phyloP scores from a whole-genome alignment of 179 eudicot genomes.

The Silene vulgaris region DNA sequence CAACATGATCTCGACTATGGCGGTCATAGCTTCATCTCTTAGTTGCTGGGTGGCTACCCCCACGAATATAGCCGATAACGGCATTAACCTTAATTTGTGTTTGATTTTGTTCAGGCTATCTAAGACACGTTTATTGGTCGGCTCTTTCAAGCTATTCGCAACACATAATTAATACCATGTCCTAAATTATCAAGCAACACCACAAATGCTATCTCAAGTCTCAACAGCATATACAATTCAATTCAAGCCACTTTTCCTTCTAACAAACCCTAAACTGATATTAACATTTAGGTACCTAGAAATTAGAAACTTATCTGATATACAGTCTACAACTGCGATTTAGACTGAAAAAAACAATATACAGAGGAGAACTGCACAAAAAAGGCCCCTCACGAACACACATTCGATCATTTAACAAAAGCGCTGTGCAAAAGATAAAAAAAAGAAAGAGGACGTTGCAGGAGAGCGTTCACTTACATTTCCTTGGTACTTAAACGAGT shows the following conservation, averaged over 20 bases:
- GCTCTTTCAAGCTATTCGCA: too few species aligned
- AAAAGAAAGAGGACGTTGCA: neutral
- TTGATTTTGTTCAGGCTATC: too few species aligned
- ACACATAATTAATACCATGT: too few species aligned
- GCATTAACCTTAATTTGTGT: too few species aligned
- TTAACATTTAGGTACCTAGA: neutral
- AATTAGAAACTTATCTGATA: neutral
- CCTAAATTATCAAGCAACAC: neutral
- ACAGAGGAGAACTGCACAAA: slow-evolving; percentile 13
- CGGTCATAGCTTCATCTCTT: too few species aligned
- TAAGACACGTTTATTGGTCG: too few species aligned
- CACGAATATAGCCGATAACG: too few species aligned
- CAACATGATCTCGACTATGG: too few species aligned
- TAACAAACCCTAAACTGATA: neutral
- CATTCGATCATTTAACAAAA: neutral
- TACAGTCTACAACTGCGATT: neutral
- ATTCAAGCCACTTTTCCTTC: neutral
- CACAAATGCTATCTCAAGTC: neutral
- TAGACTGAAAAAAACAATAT: neutral
- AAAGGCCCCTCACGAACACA: neutral
- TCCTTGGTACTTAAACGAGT: neutral
- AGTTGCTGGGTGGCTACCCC: too few species aligned
- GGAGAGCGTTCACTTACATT: slow-evolving; percentile 1
- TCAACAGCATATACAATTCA: neutral
- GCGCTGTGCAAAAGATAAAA: neutral